phyloP scores from a whole-genome alignment of 2,329 filamentous ascomycete genomes.

The Bipolaris zeicola region DNA sequence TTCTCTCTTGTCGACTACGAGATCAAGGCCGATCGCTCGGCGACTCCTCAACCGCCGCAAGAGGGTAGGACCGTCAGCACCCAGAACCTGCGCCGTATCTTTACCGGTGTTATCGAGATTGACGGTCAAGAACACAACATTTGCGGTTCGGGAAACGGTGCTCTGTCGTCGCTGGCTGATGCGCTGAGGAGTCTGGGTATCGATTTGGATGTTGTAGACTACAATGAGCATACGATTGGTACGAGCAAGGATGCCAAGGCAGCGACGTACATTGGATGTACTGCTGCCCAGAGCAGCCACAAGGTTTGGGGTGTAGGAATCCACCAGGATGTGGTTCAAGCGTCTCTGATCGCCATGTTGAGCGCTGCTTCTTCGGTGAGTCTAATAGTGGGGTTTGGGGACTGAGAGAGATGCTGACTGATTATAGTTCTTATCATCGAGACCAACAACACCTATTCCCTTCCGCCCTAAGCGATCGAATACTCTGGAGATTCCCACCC shows the following conservation, averaged over 20 bases:
- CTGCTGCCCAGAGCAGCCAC: slow-evolving; percentile 66
- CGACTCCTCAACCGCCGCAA: slow-evolving; percentile 70
- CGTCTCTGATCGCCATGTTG: slow-evolving; percentile 82
- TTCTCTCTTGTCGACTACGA: slow-evolving; percentile 91
- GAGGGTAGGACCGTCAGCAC: slow-evolving; percentile 76
- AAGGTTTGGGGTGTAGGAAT: slow-evolving; percentile 91
- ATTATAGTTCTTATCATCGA: slow-evolving; percentile 71
- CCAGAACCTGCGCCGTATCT: slow-evolving; percentile 77
- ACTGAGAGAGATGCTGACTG: slow-evolving; percentile 13
- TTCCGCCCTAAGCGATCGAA: slow-evolving; percentile 64
- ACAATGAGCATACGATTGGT: slow-evolving; percentile 95
- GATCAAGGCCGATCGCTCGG: slow-evolving; percentile 81
- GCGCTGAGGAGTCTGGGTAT: slow-evolving; percentile 80
- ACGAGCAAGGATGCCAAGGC: slow-evolving; percentile 82
- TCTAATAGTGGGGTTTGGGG: background rate
- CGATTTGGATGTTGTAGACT: slow-evolving; percentile 88
- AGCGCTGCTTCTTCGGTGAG: slow-evolving; percentile 85
- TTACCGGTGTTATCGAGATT: slow-evolving; percentile 82
- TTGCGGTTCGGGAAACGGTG: slow-evolving; percentile 82
- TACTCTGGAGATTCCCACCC: slow-evolving; percentile 46
- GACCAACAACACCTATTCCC: slow-evolving; percentile 70
- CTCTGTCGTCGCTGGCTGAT: slow-evolving; percentile 85
- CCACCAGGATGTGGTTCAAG: slow-evolving; percentile 90
- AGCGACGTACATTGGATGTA: slow-evolving; percentile 95
- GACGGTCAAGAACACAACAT: slow-evolving; percentile 81